A percentile compares a stretch with the other conserved stretches of the same genome.
These are phyloP conservation scores for Pythium grandisporangium DNA, from an alignment of 352 stramenopile genomes.

Conservation along the genomic window DNA sequence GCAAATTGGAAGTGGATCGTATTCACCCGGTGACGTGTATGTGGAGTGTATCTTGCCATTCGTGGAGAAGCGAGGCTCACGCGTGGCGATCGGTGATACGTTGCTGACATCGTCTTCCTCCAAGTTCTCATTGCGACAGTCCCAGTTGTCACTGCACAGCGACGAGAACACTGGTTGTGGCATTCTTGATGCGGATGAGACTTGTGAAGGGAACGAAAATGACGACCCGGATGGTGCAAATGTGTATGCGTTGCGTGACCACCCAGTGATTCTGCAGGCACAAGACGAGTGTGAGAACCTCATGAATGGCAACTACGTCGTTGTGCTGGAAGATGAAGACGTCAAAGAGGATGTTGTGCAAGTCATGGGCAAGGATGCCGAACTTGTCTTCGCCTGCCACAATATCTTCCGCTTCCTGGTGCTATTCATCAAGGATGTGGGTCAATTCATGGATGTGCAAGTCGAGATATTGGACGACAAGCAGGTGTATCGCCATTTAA, in stretches of 20 bases:
- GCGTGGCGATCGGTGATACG: no score
- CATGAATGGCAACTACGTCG: constrained; percentile 58
- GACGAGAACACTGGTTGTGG: no score
- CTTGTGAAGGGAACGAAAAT: no score
- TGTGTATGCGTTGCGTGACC: constrained; percentile 33
- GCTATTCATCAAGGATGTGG: constrained; percentile 76
- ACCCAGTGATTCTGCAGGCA: constrained; percentile 37
- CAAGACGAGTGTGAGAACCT: constrained; percentile 53
- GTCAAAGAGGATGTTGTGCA: constrained; percentile 79
- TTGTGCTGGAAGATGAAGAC: constrained; percentile 56
- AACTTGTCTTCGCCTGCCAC: constrained; percentile 53
- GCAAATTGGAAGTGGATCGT: constrained; percentile 39
- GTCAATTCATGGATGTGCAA: constrained; percentile 63
- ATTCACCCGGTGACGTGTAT: constrained; percentile 43
- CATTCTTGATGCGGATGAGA: no score
- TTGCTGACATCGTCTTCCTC: no score
- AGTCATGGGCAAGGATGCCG: constrained; percentile 47
- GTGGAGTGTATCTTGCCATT: constrained; percentile 55
- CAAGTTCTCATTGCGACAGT: no score
- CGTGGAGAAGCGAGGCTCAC: no score
- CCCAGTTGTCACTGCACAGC: no score
- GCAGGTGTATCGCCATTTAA: constrained; percentile 51
- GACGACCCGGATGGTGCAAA: constrained; percentile 8
- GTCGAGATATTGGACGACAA: constrained; percentile 62
- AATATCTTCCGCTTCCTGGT: constrained; percentile 79